Conservation (phyloP, 2,329 filamentous ascomycete species). For the Aspergillus intermedius region DNA sequence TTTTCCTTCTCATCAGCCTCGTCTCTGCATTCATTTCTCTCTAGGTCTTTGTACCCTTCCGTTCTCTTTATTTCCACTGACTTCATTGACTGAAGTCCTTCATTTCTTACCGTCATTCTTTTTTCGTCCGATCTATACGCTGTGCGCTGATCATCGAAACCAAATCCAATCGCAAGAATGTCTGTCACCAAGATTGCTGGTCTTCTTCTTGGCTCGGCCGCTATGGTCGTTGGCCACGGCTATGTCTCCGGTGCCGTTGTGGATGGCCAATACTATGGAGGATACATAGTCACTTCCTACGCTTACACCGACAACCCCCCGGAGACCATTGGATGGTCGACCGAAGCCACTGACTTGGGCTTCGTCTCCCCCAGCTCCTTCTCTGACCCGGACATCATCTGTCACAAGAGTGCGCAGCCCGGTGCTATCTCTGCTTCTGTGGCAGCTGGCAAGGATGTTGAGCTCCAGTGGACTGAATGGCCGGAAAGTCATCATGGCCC, state of each 20-base stretch:
- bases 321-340: conserved; percentile 50
- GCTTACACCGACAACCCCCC: conserved; percentile 32
- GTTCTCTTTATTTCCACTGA: conserved; percentile 15
- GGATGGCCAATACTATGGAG: conserved; percentile 32
- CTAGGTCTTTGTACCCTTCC: conserved; percentile 24
- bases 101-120: conserved; percentile 20
- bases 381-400: conserved; percentile 51
- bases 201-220: conserved; percentile 28
- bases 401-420: conserved; percentile 53
- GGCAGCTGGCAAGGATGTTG: conserved; percentile 53
- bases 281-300: conserved; percentile 35
- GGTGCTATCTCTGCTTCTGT: conserved; percentile 49
- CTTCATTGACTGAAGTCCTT: conserved; percentile 32
- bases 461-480: conserved; percentile 60
- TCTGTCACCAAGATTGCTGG: conserved; percentile 29
- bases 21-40: conserved; percentile 24
- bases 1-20: conserved; percentile 19
- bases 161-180: conserved; percentile 18
- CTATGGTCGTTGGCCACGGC: conserved; percentile 35
- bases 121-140: conserved; percentile 20
- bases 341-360: conserved; percentile 47
- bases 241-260: conserved; percentile 31
- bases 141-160: conserved; percentile 21
- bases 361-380: conserved; percentile 47
- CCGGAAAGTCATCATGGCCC: conserved; percentile 60